phyloP scores from a whole-genome alignment of 257 asterid genomes.

The Solanum sejunctum region DNA sequence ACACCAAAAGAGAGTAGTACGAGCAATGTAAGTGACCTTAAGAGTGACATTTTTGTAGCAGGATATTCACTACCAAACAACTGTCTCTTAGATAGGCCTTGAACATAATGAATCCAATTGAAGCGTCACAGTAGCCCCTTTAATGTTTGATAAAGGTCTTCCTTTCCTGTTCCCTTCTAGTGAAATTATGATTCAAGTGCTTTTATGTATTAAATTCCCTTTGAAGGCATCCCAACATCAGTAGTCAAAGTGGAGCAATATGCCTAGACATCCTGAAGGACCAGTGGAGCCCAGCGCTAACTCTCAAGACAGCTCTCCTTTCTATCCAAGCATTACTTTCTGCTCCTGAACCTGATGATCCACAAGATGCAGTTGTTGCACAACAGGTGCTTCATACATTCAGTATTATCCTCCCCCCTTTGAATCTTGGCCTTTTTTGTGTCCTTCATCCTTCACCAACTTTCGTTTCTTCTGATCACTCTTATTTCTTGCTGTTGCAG shows the following conservation, averaged over 20 bases:
- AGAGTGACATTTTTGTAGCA: not conserved
- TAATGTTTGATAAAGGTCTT: not conserved
- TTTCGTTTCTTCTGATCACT: not conserved
- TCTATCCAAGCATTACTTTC: conserved; percentile 90
- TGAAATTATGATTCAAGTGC: not conserved
- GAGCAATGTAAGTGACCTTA: not conserved
- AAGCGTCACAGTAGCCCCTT: not conserved
- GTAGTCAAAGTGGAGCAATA: conserved; percentile 99
- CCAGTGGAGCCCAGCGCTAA: conserved; percentile 98
- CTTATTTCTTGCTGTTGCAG: conserved; percentile 16
- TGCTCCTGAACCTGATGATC: conserved; percentile 94
- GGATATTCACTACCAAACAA: not conserved
- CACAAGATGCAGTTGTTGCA: conserved; percentile 97
- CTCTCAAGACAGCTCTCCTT: conserved; percentile 91
- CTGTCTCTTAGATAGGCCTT: not conserved
- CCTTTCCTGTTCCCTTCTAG: not conserved
- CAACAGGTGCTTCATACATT: conserved; percentile 45
- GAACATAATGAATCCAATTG: not conserved
- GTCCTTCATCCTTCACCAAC: not conserved
- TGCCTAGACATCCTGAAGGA: conserved; percentile 95
- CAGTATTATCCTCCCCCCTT: not conserved
- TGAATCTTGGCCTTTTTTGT: not conserved
- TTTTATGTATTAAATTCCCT: conserved; percentile 4
- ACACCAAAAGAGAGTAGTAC: not conserved
- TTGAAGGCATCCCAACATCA: conserved; percentile 94